Conservation (phyloP, 1,284 basidiomycete genomes). For the Boletellus dicymbophilus region DNA sequence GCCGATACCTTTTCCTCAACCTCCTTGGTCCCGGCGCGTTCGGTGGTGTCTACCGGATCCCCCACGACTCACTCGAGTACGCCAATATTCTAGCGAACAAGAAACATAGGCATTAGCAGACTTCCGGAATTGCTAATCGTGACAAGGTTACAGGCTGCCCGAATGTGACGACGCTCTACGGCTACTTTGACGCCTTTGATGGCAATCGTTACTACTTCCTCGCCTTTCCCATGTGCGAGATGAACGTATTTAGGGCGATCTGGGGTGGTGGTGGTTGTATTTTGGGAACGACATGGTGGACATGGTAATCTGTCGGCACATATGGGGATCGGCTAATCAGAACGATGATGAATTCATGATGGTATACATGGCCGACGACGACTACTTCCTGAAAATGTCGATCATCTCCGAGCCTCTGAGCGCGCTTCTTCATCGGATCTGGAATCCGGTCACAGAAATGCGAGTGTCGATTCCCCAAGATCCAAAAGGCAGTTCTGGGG, state of each 20-base stretch:
- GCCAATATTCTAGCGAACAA: slow-evolving; percentile 60
- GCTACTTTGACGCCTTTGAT: slow-evolving; percentile 55
- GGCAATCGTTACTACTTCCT: slow-evolving; percentile 53
- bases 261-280: slow-evolving; percentile 73
- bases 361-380: slow-evolving; percentile 61
- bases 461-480: slow-evolving; percentile 61
- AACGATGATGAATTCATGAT: slow-evolving; percentile 76
- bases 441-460: slow-evolving; percentile 50
- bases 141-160: slow-evolving; percentile 48
- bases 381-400: slow-evolving; percentile 66
- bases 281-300: no score
- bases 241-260: slow-evolving; percentile 58
- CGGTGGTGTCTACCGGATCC: slow-evolving; percentile 10
- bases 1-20: slow-evolving; percentile 8
- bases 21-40: slow-evolving; percentile 12
- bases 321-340: slow-evolving; percentile 80
- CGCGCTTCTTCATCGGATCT: slow-evolving; percentile 56
- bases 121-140: slow-evolving; percentile 59
- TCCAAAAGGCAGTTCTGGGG: slow-evolving; percentile 56
- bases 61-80: slow-evolving; percentile 23
- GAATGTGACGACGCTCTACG: slow-evolving; percentile 54
- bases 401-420: slow-evolving; percentile 66
- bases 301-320: slow-evolving; percentile 85
- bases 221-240: slow-evolving; percentile 63
- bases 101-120: slow-evolving; percentile 54